Evolutionary conservation across 139 green algal genomes (phyloP).

Genomic region (Parachlorella kessleri): DNA sequence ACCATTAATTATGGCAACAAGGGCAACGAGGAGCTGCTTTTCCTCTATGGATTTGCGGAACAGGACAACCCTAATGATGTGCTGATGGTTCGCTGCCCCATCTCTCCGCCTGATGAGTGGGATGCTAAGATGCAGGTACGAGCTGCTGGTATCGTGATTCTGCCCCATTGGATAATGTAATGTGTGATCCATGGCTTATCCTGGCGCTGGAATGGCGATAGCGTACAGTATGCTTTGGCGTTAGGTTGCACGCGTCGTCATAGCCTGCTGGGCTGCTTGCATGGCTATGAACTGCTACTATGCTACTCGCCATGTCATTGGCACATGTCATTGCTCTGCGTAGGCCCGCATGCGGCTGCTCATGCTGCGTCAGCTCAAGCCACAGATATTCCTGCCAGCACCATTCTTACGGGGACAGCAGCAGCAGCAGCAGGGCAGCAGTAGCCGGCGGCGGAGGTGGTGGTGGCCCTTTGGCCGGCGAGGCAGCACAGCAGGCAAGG

Average conservation of each 20-base stretch:
- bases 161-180: too few relatives aligned
- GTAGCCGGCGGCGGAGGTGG: too few relatives aligned
- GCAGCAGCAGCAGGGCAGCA: too few relatives aligned
- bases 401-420: background rate
- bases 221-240: too few relatives aligned
- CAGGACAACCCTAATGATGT: conserved; percentile 68
- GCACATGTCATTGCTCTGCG: too few relatives aligned
- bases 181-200: too few relatives aligned
- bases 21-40: conserved; percentile 86
- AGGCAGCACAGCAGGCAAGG: too few relatives aligned
- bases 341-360: conserved; percentile 42
- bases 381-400: conserved; percentile 62
- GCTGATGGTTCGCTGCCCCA: conserved; percentile 72
- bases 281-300: too few relatives aligned
- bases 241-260: conserved; percentile 45
- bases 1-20: conserved; percentile 63
- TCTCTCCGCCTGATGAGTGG: conserved; percentile 55
- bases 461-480: too few relatives aligned
- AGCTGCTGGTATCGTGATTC: too few relatives aligned
- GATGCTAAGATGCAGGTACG: conserved; percentile 52
- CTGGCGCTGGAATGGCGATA: too few relatives aligned
- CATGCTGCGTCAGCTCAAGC: conserved; percentile 24
- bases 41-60: conserved; percentile 80
- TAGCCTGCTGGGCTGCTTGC: conserved; percentile 8
- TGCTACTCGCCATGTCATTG: too few relatives aligned